A percentile compares a stretch with the other conserved stretches of the same genome.
phyloP scores from a whole-genome alignment of 108 stramenopile species.

The Pseudonitzschia delicatissima region DNA sequence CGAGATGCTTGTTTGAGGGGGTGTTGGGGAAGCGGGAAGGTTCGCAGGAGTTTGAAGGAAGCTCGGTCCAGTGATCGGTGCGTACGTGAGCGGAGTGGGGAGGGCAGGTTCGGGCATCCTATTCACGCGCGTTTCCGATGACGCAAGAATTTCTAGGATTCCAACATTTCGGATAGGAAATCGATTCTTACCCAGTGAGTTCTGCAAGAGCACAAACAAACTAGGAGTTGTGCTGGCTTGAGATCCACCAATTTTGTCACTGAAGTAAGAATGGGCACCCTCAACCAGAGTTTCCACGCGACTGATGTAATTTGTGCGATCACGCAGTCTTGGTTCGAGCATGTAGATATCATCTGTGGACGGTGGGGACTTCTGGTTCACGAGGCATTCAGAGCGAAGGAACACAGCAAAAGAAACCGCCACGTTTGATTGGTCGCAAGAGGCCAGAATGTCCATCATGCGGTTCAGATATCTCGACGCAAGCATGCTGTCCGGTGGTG shows the following conservation, averaged over 20 bases:
- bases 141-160: constrained; percentile 33
- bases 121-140: not conserved
- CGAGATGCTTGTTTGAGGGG: constrained; percentile 34
- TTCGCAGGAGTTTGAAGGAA: not conserved
- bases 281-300: constrained; percentile 50
- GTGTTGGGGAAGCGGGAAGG: constrained; percentile 34
- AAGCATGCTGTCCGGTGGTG: constrained; percentile 71
- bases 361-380: constrained; percentile 37
- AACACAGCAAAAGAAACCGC: constrained; percentile 73
- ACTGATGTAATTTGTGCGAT: constrained; percentile 43
- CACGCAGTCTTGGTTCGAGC: constrained; percentile 68
- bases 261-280: constrained; percentile 47
- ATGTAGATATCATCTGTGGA: constrained; percentile 45
- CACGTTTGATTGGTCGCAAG: constrained; percentile 26
- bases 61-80: not conserved
- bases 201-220: constrained; percentile 68
- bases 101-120: not conserved
- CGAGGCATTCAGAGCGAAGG: constrained; percentile 60
- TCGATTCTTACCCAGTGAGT: constrained; percentile 40
- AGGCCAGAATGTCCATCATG: constrained; percentile 59
- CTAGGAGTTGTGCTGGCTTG: constrained; percentile 41
- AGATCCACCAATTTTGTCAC: constrained; percentile 14
- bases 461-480: constrained; percentile 61
- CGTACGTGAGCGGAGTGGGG: not conserved
- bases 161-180: constrained; percentile 38